Evolutionary conservation across 2,329 filamentous ascomycete species (phyloP).

Genomic region (Beauveria sp.): DNA sequence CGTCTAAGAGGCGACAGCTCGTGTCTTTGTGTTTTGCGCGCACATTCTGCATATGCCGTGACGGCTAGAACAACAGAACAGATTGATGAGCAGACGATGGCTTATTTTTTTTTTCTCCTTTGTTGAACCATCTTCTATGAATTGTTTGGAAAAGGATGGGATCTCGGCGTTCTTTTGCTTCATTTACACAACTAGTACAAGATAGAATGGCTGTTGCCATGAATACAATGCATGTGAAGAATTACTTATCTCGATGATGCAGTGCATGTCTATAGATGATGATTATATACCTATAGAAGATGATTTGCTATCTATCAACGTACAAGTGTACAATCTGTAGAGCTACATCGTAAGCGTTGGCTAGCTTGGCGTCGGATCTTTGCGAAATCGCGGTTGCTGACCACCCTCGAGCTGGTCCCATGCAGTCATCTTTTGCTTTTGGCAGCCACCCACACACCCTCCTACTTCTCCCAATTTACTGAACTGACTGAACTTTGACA

Average conservation of each 20-base stretch:
- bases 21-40: not conserved
- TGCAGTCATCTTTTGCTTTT: not conserved
- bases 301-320: no score
- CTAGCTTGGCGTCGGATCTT: not conserved
- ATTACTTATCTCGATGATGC: not conserved
- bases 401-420: not conserved
- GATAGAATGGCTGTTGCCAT: slow-evolving; percentile 10
- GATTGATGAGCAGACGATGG: slow-evolving; percentile 8
- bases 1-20: slow-evolving; percentile 20
- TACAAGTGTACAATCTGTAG: no score
- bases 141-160: slow-evolving; percentile 1
- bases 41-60: slow-evolving; percentile 7
- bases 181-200: slow-evolving; percentile 10
- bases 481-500: no score
- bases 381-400: not conserved
- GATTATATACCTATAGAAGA: no score
- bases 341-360: no score
- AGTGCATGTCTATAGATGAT: no score
- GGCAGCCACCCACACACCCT: not conserved
- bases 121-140: slow-evolving; percentile 3
- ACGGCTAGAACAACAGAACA: slow-evolving; percentile 11
- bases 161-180: slow-evolving; percentile 7
- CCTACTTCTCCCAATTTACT: not conserved
- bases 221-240: slow-evolving; percentile 4
- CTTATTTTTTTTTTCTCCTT: not conserved